phyloP scores from a whole-genome alignment of 352 stramenopile species.

The Aphanomyces stellatus region DNA sequence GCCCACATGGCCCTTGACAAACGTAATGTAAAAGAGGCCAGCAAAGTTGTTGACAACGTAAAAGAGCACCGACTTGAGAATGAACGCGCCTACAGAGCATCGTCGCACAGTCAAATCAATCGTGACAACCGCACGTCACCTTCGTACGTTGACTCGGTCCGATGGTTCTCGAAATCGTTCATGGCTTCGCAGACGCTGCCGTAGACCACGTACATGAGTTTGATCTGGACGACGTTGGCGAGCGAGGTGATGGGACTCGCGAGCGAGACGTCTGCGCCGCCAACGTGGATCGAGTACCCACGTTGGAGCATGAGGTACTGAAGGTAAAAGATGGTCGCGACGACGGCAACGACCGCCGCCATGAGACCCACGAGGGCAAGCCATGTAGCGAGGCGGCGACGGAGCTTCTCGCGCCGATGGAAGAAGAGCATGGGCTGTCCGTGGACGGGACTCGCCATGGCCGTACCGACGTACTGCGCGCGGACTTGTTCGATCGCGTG shows the following conservation, averaged over 20 bases:
- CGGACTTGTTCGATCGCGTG: conserved; percentile 55
- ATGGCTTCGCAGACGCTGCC: conserved; percentile 77
- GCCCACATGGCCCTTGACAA: conserved; percentile 67
- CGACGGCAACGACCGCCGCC: conserved; percentile 65
- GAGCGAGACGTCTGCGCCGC: conserved; percentile 43
- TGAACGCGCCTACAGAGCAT: conserved; percentile 73
- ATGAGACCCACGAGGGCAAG: conserved; percentile 69
- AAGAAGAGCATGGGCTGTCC: conserved; percentile 63
- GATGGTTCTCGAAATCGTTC: conserved; percentile 91
- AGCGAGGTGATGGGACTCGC: conserved; percentile 56
- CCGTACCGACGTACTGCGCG: conserved; percentile 70
- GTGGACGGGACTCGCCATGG: conserved; percentile 63
- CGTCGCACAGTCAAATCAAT: conserved; percentile 23
- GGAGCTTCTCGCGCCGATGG: conserved; percentile 52
- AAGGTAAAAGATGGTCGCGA: conserved; percentile 72
- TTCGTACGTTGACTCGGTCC: conserved; percentile 79
- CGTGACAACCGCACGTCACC: conserved; percentile 17
- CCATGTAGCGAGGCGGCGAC: conserved; percentile 64
- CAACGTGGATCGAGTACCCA: conserved; percentile 47
- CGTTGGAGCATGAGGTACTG: conserved; percentile 68
- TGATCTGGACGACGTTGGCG: conserved; percentile 72
- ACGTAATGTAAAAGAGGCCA: conserved; percentile 89
- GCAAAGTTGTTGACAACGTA: conserved; percentile 94
- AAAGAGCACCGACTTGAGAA: conserved; percentile 91
- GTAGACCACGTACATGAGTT: conserved; percentile 85